Base-by-base conservation (phyloP, 805 yeast genomes). In the Ogataea paraovalis region DNA sequence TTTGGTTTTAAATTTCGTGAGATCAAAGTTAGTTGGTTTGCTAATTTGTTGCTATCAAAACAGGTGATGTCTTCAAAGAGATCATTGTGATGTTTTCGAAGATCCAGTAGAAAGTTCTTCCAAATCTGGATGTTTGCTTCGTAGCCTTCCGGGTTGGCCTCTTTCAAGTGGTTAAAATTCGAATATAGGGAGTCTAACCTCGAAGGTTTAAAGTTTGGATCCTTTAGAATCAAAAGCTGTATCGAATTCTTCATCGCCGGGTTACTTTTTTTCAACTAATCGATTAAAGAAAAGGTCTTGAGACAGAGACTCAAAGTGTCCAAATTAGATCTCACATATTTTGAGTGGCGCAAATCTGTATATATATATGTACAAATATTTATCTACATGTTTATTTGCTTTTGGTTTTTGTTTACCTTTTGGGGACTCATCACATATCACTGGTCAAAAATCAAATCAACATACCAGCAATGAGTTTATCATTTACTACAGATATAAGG, bases 101-200 rank as follows among this genome's bases (percentile, higher is more conserved):
- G 59, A 20, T 59, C 60, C 19, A 54, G 43, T 8, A 77, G 56
- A 10, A 72, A 64, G 4, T 57, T 51, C 41, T 59, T 65, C 83
- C 83, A 78, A 3, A 78, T 75, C 4, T 54, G 54, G 13, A 77
- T 22, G 51, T 78, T 78, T 14, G 82, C 82, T 20, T 61, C 69
- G 46, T 66, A 76, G 6, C 83, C 83, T 46, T 74, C 80, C 3
- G 65, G 67, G 50, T 78, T 78, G 3, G 61, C 41, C 12, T 70
- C 74, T 46, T 66, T 62, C 27, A 78, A 62, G n/a, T 70, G 62
- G 9, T 65, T 52, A 52, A 75, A 78, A 51, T 77, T 74, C 2
- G 80, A 73, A 49, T 68, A 78, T 39, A 78, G 64, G n/a, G 82
- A 76, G 4, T 65, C 59, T 30, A 74, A 59, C 22, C 83, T 62